A percentile compares a stretch with the other conserved stretches of the same genome.
Conservation (phyloP, 441 rosid species). For the Mallotus repandus region DNA sequence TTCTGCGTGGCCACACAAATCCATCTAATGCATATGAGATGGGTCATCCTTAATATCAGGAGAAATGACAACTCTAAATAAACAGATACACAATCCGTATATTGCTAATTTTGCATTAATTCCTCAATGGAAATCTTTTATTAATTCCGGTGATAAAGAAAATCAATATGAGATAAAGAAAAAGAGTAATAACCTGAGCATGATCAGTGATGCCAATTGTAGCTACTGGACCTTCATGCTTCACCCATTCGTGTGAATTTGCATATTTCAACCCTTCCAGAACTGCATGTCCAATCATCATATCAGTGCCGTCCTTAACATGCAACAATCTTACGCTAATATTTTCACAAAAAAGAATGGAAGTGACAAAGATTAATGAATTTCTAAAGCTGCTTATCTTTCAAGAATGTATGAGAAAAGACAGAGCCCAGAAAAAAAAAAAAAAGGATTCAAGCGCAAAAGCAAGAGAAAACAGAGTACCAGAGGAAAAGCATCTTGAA, state of each 20-base stretch:
- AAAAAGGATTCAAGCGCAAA: background rate
- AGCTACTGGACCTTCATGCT: conserved; percentile 87
- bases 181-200: conserved; percentile 64
- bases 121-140: background rate
- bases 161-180: background rate
- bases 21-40: background rate
- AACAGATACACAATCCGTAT: background rate
- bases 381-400: background rate
- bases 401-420: background rate
- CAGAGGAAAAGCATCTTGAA: conserved; percentile 87
- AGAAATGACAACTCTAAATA: background rate
- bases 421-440: too few species aligned
- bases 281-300: conserved; percentile 36
- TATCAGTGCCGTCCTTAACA: background rate
- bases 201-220: conserved; percentile 90
- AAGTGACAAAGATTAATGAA: background rate
- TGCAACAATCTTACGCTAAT: background rate
- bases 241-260: conserved; percentile 88
- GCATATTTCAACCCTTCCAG: conserved; percentile 93
- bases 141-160: background rate
- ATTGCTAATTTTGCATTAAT: background rate
- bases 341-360: background rate
- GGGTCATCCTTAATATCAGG: background rate
- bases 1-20: background rate
- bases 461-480: conserved; percentile 23